phyloP scores from a whole-genome alignment of 192 early-diverging fungal species.

The Entophlyctis helioformis region DNA sequence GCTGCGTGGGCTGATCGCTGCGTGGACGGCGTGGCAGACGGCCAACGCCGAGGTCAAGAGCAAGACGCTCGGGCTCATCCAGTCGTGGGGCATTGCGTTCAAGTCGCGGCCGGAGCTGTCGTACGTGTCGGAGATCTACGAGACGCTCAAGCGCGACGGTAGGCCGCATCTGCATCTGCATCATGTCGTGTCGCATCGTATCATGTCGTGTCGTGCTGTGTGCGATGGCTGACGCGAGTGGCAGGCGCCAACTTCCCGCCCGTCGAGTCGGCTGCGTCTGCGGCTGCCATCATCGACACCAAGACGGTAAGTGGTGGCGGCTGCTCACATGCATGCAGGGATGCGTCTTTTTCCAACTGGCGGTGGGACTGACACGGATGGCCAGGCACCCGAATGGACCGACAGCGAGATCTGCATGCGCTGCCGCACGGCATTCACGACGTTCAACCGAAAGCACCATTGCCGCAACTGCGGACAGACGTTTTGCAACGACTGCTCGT shows the following conservation, averaged over 20 bases:
- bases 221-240: too few species aligned
- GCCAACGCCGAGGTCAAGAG: conserved; percentile 63
- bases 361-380: background rate
- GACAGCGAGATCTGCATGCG: conserved; percentile 89
- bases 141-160: conserved; percentile 68
- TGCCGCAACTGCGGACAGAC: conserved; percentile 94
- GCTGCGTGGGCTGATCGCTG: too few species aligned
- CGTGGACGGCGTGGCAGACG: background rate
- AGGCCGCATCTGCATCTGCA: background rate
- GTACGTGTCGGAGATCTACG: conserved; percentile 71
- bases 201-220: too few species aligned
- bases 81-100: conserved; percentile 82
- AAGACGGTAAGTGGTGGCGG: conserved; percentile 45
- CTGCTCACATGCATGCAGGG: too few species aligned
- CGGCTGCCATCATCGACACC: conserved; percentile 66
- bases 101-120: conserved; percentile 64
- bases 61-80: conserved; percentile 65
- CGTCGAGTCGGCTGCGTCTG: conserved; percentile 42
- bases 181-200: too few species aligned
- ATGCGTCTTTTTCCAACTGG: too few species aligned
- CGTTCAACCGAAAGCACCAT: conserved; percentile 96
- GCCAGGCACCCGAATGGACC: conserved; percentile 89
- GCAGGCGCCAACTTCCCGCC: conserved; percentile 64
- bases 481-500: conserved; percentile 87
- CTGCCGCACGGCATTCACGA: conserved; percentile 83